These are phyloP conservation scores for Metschnikowia amazonensis DNA, from an alignment of 805 yeast genomes.

Conservation along the genomic window DNA sequence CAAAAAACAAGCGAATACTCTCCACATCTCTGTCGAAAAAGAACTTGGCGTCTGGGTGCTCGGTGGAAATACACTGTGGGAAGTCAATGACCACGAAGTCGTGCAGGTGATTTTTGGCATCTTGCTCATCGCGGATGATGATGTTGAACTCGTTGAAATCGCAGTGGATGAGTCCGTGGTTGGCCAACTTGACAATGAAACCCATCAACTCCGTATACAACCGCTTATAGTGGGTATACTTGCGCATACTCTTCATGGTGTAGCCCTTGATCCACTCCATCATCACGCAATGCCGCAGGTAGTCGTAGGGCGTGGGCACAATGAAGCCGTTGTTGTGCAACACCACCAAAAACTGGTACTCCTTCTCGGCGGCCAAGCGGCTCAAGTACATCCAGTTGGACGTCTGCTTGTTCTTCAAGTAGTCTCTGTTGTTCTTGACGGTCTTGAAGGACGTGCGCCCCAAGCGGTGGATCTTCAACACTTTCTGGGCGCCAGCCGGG, in stretches of 20 bases:
- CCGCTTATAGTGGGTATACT: conserved; percentile 63
- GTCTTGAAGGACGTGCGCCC: conserved; percentile 93
- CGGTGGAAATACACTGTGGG: conserved; percentile 95
- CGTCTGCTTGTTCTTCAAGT: conserved; percentile 68
- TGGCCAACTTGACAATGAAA: conserved; percentile 78
- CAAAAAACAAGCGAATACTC: conserved; percentile 81
- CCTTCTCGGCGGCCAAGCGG: conserved; percentile 86
- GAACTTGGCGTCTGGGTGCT: conserved; percentile 81
- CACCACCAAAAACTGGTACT: conserved; percentile 80
- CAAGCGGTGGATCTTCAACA: conserved; percentile 84
- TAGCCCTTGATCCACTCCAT: conserved; percentile 91
- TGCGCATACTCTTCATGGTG: conserved; percentile 79
- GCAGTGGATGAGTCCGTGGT: conserved; percentile 91
- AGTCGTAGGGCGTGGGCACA: conserved; percentile 87
- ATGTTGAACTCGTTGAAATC: conserved; percentile 97
- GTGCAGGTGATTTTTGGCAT: conserved; percentile 44
- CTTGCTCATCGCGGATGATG: conserved; percentile 67
- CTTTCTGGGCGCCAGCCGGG: conserved; percentile 56
- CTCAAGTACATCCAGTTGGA: conserved; percentile 92
- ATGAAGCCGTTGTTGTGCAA: conserved; percentile 70
- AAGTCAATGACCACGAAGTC: conserved; percentile 94
- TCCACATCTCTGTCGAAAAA: conserved; percentile 92
- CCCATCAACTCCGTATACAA: conserved; percentile 84
- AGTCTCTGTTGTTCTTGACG: conserved; percentile 91
- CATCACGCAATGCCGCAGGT: conserved; percentile 84